A percentile compares a stretch with the other conserved stretches of the same genome.
Evolutionary conservation across 345 rosid species (phyloP).

Genomic region (Heritiera fomes): DNA sequence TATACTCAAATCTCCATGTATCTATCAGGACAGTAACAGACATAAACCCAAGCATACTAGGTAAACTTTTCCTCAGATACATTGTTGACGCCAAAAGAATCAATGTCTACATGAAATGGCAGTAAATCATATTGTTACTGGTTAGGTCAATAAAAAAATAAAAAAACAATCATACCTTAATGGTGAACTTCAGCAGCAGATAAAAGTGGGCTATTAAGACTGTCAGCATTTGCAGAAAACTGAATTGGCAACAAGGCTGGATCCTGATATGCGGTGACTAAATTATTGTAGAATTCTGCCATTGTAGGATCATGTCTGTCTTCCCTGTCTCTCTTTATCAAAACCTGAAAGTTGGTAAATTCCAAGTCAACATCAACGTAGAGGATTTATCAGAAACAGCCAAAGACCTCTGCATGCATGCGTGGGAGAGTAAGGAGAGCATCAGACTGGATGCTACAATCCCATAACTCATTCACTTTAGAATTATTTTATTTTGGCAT

Average conservation of each 20-base stretch:
- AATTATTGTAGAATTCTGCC: conserved; percentile 52
- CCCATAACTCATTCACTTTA: not conserved
- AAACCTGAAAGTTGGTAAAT: conserved; percentile 35
- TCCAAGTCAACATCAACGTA: conserved; percentile 9
- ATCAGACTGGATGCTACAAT: not conserved
- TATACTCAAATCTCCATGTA: no score
- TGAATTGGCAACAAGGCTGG: conserved; percentile 73
- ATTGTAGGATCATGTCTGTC: conserved; percentile 59
- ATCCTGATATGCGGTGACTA: conserved; percentile 74
- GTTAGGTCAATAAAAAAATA: not conserved
- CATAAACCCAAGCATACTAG: no score
- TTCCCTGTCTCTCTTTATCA: conserved; percentile 73
- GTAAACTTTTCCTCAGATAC: no score
- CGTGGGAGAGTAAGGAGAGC: not conserved
- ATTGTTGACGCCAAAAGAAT: not conserved
- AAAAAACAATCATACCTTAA: conserved; percentile 24
- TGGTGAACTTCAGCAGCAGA: conserved; percentile 47
- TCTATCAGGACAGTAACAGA: no score
- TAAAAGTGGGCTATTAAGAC: conserved; percentile 68
- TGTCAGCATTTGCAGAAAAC: conserved; percentile 45
- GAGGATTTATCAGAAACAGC: conserved; percentile 7
- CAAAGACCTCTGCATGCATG: not conserved
- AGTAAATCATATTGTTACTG: not conserved
- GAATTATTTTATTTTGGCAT: not conserved
- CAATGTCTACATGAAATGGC: conserved; percentile 3